Percentiles rank a stretch among this genome's conserved stretches.
Evolutionary conservation across 2,329 filamentous ascomycete species (phyloP).

Genomic region (Davidsoniella eucalypti): DNA sequence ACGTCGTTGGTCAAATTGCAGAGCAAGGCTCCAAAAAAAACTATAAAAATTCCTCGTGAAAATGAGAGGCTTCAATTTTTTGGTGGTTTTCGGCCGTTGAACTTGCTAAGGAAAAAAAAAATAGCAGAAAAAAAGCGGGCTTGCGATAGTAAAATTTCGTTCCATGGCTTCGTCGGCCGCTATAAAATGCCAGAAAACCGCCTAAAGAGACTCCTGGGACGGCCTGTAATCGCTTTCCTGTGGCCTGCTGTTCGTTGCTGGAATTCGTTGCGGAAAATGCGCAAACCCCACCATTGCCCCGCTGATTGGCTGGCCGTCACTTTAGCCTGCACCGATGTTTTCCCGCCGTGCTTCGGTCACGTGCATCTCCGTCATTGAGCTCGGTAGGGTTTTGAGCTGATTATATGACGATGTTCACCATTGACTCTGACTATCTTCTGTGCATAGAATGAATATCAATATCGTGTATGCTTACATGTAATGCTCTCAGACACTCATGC

Average conservation of each 20-base stretch:
- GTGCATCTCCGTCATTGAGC: background rate
- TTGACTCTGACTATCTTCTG: too few relatives aligned
- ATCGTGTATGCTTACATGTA: too few relatives aligned
- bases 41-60: background rate
- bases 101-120: background rate
- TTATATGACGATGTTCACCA: too few relatives aligned
- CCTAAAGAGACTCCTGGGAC: too few relatives aligned
- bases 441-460: too few relatives aligned
- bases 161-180: background rate
- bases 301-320: background rate
- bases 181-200: too few relatives aligned
- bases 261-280: too few relatives aligned
- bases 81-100: background rate
- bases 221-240: too few relatives aligned
- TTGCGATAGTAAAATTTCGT: background rate
- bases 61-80: background rate
- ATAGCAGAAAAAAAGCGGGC: background rate
- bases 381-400: background rate
- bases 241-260: too few relatives aligned
- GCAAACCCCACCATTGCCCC: too few relatives aligned
- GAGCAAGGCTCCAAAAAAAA: background rate
- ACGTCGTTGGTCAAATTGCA: background rate
- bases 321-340: background rate
- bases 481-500: too few relatives aligned
- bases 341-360: background rate